These are phyloP conservation scores for Trichoderma atrobrunneum DNA, from an alignment of 2,329 filamentous ascomycete species.

Conservation along the genomic window DNA sequence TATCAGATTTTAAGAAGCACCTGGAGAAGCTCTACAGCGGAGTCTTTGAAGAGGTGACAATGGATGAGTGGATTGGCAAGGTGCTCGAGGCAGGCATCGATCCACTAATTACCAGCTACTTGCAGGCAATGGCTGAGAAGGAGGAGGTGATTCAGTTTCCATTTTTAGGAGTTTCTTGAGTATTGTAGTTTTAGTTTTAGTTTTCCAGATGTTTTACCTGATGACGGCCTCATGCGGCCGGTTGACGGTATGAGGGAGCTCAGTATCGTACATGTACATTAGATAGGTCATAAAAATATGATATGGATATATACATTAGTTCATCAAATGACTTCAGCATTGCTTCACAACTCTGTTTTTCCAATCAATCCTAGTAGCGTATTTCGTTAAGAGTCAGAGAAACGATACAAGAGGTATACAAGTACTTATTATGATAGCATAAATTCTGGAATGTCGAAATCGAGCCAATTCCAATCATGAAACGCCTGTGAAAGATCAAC, in stretches of 20 bases:
- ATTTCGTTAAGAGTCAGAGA: neutral
- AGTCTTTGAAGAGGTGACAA: neutral
- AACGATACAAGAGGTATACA: neutral
- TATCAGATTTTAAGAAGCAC: neutral
- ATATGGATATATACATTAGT: neutral
- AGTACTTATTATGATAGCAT: neutral
- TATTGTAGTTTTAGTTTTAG: neutral
- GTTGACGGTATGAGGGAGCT: neutral
- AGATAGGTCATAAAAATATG: neutral
- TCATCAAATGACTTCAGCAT: neutral
- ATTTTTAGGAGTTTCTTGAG: neutral
- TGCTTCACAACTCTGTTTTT: neutral
- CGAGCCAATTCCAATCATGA: conserved; percentile 12
- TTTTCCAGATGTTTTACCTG: neutral
- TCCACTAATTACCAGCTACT: neutral
- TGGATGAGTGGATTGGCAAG: neutral
- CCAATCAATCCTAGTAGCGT: accelerated
- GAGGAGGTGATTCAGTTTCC: neutral
- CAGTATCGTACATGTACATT: neutral
- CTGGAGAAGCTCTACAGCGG: neutral
- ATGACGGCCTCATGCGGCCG: neutral
- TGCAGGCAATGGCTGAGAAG: neutral
- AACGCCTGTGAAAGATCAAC: neutral
- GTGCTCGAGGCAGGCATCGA: neutral
- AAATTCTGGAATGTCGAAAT: conserved; percentile 8